Evolutionary conservation across 73 alveolate genomes (phyloP), one percentile per base, ranked within the genome.

Genomic region (Symbiodinium natans): DNA sequence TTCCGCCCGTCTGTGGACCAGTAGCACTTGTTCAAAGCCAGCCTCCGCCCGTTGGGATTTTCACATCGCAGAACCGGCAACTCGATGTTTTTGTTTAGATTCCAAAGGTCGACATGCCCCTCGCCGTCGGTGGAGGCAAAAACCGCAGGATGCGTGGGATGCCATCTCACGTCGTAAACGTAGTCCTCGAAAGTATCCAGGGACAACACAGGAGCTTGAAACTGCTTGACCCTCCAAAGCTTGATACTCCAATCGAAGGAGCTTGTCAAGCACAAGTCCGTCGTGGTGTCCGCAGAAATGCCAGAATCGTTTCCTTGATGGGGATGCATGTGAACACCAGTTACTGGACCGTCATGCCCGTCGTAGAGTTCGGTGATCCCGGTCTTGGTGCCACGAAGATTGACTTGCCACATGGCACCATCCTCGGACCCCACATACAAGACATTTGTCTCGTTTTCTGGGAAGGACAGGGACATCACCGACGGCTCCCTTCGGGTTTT

Each of bases 1-100:
- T 99, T 99, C 93, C 99, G 99, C 31, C 99, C 99, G 99, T 99
- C 99, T 10, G 39, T 41, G 94, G 99, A 99, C 99, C 99, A 99
- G 83, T 99, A 99, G 74, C 99, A 98, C 82, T 94, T 98, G 99
- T 99, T 99, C 83, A 99, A 74, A 21, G 99, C 99, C n/a, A 92
- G 54, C 95, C 95, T 88, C 41, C 95, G 95, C 25, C 71, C 71
- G 68, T 88, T 88, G 39, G 95, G 86, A 38, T 86, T 86, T n/a
- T 88, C 95, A 40, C 95, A 88, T 38, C 95, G 95, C 31, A 88
- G 86, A 31, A 88, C 95, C 41, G 95, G 95, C 46, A 59, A 63
- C 95, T 88, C 95, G 46, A 88, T 88, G 88, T 99, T 99, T 77
- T 99, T 99, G 94, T 99, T 99, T 84, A 99, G 73, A 96, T 99